A percentile compares a stretch with the other conserved stretches of the same genome.
phyloP scores from a whole-genome alignment of 179 eudicot genomes.

The Kewa caespitosa region DNA sequence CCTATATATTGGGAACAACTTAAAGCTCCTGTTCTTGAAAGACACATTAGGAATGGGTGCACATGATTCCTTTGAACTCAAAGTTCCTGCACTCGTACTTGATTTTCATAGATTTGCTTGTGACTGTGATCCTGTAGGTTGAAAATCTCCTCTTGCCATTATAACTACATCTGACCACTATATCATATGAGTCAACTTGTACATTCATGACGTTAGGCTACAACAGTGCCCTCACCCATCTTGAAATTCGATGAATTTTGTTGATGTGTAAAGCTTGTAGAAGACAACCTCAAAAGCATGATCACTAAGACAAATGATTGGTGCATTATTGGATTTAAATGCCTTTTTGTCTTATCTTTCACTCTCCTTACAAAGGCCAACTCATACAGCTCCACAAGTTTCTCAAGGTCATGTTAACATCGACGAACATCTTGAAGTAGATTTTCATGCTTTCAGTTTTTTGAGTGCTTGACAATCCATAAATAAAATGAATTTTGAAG shows the following conservation, averaged over 20 bases:
- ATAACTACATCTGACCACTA: neutral
- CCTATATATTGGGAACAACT: neutral
- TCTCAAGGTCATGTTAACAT: neutral
- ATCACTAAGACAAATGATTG: neutral
- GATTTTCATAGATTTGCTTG: no score
- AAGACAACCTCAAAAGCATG: conserved; percentile 4
- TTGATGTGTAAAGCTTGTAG: neutral
- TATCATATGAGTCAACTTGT: neutral
- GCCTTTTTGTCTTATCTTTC: neutral
- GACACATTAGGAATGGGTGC: neutral
- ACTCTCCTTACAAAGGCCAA: neutral
- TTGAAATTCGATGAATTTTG: neutral
- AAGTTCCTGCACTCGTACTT: conserved; percentile 4
- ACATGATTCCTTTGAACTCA: conserved; percentile 9
- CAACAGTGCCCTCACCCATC: neutral
- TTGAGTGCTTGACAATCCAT: no score
- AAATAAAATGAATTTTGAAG: no score
- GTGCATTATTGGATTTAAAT: neutral
- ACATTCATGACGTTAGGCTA: neutral
- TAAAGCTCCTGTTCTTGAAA: neutral
- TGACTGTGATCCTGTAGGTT: neutral
- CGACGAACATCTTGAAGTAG: neutral
- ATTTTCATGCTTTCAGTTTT: no score
- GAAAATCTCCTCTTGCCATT: neutral
- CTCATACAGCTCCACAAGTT: neutral